Conservation (phyloP, 2,329 filamentous ascomycete species). For the Fusarium torulosum region DNA sequence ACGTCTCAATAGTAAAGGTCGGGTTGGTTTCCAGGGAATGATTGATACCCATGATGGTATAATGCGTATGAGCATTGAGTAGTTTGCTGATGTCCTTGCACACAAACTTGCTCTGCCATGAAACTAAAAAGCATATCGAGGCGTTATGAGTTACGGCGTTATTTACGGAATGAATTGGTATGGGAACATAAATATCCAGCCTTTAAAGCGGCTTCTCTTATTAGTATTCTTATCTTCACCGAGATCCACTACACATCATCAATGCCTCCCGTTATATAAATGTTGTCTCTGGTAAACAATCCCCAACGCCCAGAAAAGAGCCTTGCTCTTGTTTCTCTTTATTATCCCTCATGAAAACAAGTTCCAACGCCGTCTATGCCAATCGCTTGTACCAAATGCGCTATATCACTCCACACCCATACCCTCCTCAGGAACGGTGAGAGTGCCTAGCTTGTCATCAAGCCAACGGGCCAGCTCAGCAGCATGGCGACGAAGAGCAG, state of each 20-base stretch:
- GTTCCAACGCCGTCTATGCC: conserved; percentile 45
- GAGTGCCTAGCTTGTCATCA: conserved; percentile 68
- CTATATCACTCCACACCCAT: conserved; percentile 53
- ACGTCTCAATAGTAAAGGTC: conserved; percentile 66
- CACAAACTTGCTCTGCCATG: not conserved
- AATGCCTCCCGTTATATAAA: conserved; percentile 32
- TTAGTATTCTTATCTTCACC: conserved; percentile 32
- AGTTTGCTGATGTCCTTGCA: conserved; percentile 30
- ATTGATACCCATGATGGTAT: conserved; percentile 93
- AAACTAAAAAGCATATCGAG: conserved; percentile 35
- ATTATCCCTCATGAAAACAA: conserved; percentile 30
- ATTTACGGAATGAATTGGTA: conserved; percentile 11
- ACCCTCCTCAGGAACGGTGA: conserved; percentile 67
- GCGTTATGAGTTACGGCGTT: conserved; percentile 40
- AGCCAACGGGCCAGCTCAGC: conserved; percentile 71
- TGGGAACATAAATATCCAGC: conserved; percentile 23
- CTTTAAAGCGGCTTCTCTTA: conserved; percentile 33
- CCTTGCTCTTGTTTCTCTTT: conserved; percentile 10
- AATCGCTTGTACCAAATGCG: conserved; percentile 23
- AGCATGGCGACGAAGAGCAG: conserved; percentile 66
- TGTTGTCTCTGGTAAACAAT: conserved; percentile 37
- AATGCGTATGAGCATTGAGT: conserved; percentile 98
- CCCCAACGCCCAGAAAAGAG: conserved; percentile 42
- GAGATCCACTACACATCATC: conserved; percentile 19
- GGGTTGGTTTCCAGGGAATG: conserved; percentile 92